These are phyloP conservation scores for Puccinellia tenuiflora DNA, from an alignment of 176 grass and related monocot genomes.

Conservation along the genomic window DNA sequence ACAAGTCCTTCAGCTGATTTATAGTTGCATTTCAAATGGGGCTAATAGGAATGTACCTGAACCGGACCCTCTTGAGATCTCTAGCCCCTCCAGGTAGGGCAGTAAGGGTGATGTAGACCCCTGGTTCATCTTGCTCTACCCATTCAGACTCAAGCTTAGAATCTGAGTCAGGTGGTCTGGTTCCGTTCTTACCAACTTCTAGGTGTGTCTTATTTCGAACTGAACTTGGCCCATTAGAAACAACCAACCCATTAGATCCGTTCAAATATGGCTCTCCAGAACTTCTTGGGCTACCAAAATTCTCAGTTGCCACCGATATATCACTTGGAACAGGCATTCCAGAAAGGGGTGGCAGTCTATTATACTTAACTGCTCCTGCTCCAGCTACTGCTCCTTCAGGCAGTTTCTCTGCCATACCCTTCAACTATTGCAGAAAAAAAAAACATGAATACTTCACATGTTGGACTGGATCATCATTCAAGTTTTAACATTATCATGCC, in stretches of 20 bases:
- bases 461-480: background rate
- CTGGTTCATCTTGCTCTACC: constrained; percentile 68
- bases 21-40: background rate
- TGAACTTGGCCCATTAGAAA: constrained; percentile 51
- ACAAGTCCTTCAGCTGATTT: background rate
- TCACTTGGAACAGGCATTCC: constrained; percentile 33
- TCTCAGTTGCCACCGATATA: constrained; percentile 43
- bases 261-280: constrained; percentile 46
- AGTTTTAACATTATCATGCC: background rate
- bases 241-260: constrained; percentile 38
- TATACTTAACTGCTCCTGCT: constrained; percentile 9
- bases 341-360: constrained; percentile 35
- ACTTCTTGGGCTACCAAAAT: constrained; percentile 31
- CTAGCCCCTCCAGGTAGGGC: constrained; percentile 45
- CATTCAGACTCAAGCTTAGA: constrained; percentile 55
- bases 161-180: constrained; percentile 34
- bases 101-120: constrained; percentile 63
- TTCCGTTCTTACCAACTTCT: constrained; percentile 53
- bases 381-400: constrained; percentile 47
- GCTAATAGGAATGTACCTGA: constrained; percentile 38
- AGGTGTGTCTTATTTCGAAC: constrained; percentile 34
- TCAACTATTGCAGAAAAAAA: constrained; percentile 33
- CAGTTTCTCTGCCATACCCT: constrained; percentile 58
- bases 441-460: background rate
- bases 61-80: constrained; percentile 64